Evolutionary conservation across 2,329 filamentous ascomycete species (phyloP).

Genomic region (Cercospora beticola): DNA sequence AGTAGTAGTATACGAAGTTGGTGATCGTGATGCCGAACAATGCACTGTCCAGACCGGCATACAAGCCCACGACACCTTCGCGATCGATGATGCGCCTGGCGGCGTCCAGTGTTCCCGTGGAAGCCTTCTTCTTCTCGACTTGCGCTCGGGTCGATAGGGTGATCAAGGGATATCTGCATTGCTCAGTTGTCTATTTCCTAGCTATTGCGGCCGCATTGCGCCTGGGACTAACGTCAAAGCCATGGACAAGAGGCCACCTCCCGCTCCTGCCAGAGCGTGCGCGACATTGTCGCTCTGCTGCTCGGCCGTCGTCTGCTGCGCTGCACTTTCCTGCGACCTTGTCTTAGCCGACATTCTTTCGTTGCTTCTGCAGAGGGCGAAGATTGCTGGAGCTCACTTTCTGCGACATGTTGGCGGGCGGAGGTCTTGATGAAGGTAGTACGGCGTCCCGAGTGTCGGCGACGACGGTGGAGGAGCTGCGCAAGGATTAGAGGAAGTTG

Average conservation of each 20-base stretch:
- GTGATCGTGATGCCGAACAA: slow-evolving; percentile 97
- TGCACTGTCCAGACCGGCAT: slow-evolving; percentile 88
- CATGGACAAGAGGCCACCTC: slow-evolving; percentile 94
- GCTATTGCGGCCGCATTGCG: neutral
- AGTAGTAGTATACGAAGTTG: slow-evolving; percentile 99
- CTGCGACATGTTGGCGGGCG: slow-evolving; percentile 16
- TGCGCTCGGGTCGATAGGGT: slow-evolving; percentile 96
- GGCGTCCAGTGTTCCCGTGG: slow-evolving; percentile 79
- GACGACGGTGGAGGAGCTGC: slow-evolving; percentile 12
- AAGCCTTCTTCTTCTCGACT: slow-evolving; percentile 91
- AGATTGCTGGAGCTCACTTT: slow-evolving; percentile 14
- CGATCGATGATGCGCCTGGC: slow-evolving; percentile 84
- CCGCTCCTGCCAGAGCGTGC: slow-evolving; percentile 88
- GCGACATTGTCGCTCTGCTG: slow-evolving; percentile 96
- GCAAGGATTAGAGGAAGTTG: slow-evolving; percentile 7
- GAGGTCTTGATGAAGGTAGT: neutral
- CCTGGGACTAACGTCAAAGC: slow-evolving; percentile 69
- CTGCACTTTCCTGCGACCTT: slow-evolving; percentile 11
- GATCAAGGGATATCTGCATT: slow-evolving; percentile 81
- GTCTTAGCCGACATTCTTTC: slow-evolving; percentile 14
- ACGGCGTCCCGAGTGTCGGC: neutral
- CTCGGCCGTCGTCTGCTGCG: slow-evolving; percentile 58
- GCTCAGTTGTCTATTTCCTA: slow-evolving; percentile 46
- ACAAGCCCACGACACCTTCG: slow-evolving; percentile 85
- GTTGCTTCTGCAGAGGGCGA: neutral